Base-by-base conservation (phyloP, 106 monocot genomes). In the Hemerocallis citrina region DNA sequence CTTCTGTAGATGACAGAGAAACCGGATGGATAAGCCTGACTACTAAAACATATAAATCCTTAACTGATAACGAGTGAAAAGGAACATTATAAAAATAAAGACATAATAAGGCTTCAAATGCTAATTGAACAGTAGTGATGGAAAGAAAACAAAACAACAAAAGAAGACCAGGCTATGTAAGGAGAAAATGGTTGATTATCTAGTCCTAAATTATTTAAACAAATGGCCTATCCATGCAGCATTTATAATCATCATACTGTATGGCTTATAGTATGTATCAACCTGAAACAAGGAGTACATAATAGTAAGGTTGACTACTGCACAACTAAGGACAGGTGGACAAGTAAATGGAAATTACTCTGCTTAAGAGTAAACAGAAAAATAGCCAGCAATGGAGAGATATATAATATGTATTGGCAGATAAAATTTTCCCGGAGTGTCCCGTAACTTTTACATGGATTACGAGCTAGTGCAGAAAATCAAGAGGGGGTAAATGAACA, bases 1-100 rank as follows among this genome's bases (percentile, higher is more conserved):
- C 37, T 89, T 90, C 89, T 95, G 89, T 71, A 65, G 11, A 21
- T 13, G 32, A 59, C 48, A 75, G 30, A n/a, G n/a, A n/a, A n/a
- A n/a, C n/a, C n/a, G n/a, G n/a, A n/a, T n/a, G n/a, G 64, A 45
- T 48, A 7, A 67, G 22, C 1, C 5, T 41, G n/a, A 35, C 57
- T 34, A 19, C 10, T 21, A 20, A 33, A 1, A 19, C 2, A 57
- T 21, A 57, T 19, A 57, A 34, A 5, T 57, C 7, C 35, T 57
- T 20, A 1, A 35, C 7, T 9, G 5, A 28, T 0, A 51, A 27
- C 1, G 32, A 31, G 7, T 54, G 15, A 31, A 32, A 29, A 19
- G n/a, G n/a, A n/a, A 54, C 0, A 30, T 54, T 29, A 36, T 4
- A 2, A 52, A 57, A 17, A 57, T 22, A 22, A 54, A 16, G 8